Evolutionary conservation across 495 filamentous ascomycete genomes (phyloP), one percentile per base, ranked within the genome.

Genomic region (Chlorociboria aeruginascens): DNA sequence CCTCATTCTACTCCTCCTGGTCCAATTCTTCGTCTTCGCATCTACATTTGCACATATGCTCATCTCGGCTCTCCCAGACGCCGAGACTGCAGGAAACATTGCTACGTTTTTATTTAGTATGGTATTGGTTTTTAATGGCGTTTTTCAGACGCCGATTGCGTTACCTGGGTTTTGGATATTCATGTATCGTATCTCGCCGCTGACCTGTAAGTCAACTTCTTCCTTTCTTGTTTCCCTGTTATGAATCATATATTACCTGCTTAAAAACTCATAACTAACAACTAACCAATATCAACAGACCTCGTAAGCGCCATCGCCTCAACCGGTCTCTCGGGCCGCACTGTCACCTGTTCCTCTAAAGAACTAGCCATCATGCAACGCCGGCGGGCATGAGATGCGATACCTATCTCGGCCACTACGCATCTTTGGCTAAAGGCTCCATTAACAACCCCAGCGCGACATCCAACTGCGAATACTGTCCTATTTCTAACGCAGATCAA

Each of bases 81-180:
- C 74, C 13, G 69, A 77, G 51, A 76, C 71, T 17, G 73, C 71
- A 16, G 73, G 73, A 28, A 72, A 69, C 40, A 72, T 77, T 48
- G 71, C 71, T n/a, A 76, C 74, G 1, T 57, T 82, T 0, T 63
- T 81, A 60, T 81, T 82, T 61, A 69, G 74, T 12, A 64, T 82
- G 59, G 68, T 72, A 4, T 66, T 83, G 9, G 71, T 69, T 6
- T 82, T 83, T 61, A 80, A 79, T 62, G 77, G 79, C 70, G 83
- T 89, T 40, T 74, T 89, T 51, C 77, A 82, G 45, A 70, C 60
- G 32, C 81, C 85, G 2, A 54, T 63, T 3, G 67, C 63, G 1
- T 63, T 88, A 28, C 83, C 83, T 8, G 61, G 74, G 8, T 88
- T 89, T 69, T 92, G 85, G 85, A 85, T 84, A 53, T 89, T 88